Percentiles rank a stretch among this genome's conserved stretches.
phyloP scores from a whole-genome alignment of 768 basidiomycete genomes.

The Suillus subalutaceus region DNA sequence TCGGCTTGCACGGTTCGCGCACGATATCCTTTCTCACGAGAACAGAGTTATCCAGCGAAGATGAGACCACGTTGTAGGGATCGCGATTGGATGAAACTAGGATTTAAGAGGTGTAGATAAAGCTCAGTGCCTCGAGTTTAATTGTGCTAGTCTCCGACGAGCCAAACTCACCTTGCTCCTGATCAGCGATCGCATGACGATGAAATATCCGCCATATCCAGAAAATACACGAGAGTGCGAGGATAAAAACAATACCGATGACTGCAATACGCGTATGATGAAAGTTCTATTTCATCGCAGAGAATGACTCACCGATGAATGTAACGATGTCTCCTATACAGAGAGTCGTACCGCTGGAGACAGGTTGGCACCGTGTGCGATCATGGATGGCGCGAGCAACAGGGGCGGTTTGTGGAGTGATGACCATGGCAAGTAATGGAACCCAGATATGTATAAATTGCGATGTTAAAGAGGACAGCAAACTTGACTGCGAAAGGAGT shows the following conservation, averaged over 20 bases:
- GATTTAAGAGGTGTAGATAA: background rate
- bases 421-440: background rate
- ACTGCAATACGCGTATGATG: background rate
- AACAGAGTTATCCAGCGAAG: conserved; percentile 5
- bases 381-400: background rate
- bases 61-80: conserved; percentile 9
- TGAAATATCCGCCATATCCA: background rate
- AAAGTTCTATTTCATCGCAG: background rate
- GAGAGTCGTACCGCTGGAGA: conserved; percentile 15
- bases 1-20: conserved; percentile 10
- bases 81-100: conserved; percentile 7
- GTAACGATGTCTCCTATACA: conserved; percentile 28
- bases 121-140: background rate
- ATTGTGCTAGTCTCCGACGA: background rate
- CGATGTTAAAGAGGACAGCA: background rate
- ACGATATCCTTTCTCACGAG: conserved; percentile 11
- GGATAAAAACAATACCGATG: background rate
- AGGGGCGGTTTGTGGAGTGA: conserved; percentile 2
- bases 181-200: background rate
- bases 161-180: conserved; percentile 2
- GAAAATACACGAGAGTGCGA: background rate
- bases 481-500: conserved; percentile 9
- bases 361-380: conserved; percentile 16
- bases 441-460: background rate
- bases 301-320: conserved; percentile 22